Base-by-base conservation (phyloP, 495 filamentous ascomycete species). In the Chaetomium cochliodes region DNA sequence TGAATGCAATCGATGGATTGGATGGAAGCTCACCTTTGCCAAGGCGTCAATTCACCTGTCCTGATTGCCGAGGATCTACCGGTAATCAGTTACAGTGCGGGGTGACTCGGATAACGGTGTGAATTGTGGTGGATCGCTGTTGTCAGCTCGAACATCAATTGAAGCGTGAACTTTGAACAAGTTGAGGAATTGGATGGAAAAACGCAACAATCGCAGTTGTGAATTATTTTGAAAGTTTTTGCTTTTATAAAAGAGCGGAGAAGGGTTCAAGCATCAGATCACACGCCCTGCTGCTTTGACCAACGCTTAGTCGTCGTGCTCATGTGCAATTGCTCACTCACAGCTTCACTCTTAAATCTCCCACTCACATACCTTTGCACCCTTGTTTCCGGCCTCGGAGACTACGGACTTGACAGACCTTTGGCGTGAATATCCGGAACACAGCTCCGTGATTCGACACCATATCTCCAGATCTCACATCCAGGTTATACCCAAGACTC, bases 81-180 rank as follows among this genome's bases (percentile, higher is more conserved):
- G 59, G 9, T 46, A n/a, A 18, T 47, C 6, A 13, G 30, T 62
- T 42, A 58, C 65, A 66, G 65, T 62, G 56, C 55, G 26, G 52
- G 37, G 2, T 22, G 26, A 6, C 13, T 2, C 0, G 28, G 58
- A 60, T 53, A 53, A 65, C 63, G 57, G 63, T 60, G 47, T 39
- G n/a, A 30, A 30, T 30, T 30, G 28, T 37, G 11, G 28, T 33
- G 52, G 18, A 5, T 37, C 18, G 42, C 49, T 49, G 22, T 46
- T 39, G 49, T 22, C 22, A 23, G 33, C n/a, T 28, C 58, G n/a
- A 22, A 47, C 15, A 26, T 37, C 16, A n/a, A 13, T 37, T n/a
- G 18, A 55, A 55, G 33, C 3, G 2, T 22, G 44, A n/a, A 50
- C 18, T 33, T 55, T 37, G 49, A 50, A 9, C 3, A n/a, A n/a